Base-by-base conservation (phyloP, 805 yeast species). In the Kazachstania martiniae region DNA sequence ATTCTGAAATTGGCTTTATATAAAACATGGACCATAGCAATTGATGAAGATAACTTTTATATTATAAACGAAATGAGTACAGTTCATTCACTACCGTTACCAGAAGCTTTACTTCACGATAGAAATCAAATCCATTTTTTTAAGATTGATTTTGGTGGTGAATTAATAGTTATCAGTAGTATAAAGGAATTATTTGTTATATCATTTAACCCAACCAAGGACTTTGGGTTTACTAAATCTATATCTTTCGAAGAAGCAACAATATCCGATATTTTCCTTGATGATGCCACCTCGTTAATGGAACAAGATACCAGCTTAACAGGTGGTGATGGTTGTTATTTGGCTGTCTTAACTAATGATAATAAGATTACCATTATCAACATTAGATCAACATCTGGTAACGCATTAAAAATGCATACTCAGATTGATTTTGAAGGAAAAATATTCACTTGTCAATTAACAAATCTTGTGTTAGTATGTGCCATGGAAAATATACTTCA, bases 261-360 rank as follows among this genome's bases (percentile, higher is more conserved):
- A 4, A 46, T 50, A 8, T 35, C 42, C 14, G 43, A 47, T 18
- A 21, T 47, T 4, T 46, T 41, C 9, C 43, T 55, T 8, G 62
- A 57, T 36, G 50, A 47, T 16, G 35, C 38, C 3, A 54, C 61
- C 8, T 29, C 56, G 10, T 33, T 40, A 28, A 45, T 40, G 25
- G 43, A 46, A 17, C 58, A 46, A 33, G 40, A 51, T 36, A 17
- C 38, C 4, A 34, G 34, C 13, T 32, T 51, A 10, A 51, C 58
- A 2, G 62, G 62, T 8, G 48, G 46, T 6, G 60, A 53, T 38
- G 60, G 61, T 19, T 57, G 62, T 34, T 51, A 40, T 28, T 25
- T 56, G 3, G 49, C 56, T 4, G 27, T 55, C 1, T 25, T 47
- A 29, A 49, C 56, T 1, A 34, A 33, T 18, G 38, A 40, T 27